A percentile compares a stretch with the other conserved stretches of the same genome.
These are phyloP conservation scores for Mycena floridula DNA, from an alignment of 768 basidiomycete genomes.

Conservation along the genomic window DNA sequence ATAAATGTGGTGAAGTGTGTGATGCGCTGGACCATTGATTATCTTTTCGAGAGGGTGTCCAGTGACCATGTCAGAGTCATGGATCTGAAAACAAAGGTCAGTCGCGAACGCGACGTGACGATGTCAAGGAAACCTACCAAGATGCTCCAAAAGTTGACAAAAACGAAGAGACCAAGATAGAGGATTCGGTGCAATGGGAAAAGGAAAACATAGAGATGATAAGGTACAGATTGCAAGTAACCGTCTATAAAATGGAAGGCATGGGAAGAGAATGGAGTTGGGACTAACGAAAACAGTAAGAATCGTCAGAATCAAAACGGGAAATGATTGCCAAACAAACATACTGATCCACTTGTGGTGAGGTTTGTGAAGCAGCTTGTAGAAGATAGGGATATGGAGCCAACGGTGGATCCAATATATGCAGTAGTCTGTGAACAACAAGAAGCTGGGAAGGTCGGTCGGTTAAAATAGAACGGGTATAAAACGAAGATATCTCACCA, in stretches of 20 bases:
- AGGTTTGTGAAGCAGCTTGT: conserved; percentile 93
- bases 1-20: conserved; percentile 94
- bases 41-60: conserved; percentile 80
- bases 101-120: background rate
- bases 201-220: conserved; percentile 85
- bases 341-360: conserved; percentile 98
- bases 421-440: conserved; percentile 84
- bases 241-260: conserved; percentile 98
- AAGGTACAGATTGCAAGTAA: conserved; percentile 89
- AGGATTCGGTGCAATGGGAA: conserved; percentile 86
- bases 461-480: conserved; percentile 17
- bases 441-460: conserved; percentile 45
- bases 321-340: conserved; percentile 25
- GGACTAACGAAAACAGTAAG: too few species aligned
- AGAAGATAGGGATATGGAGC: conserved; percentile 79
- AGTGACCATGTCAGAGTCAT: conserved; percentile 98
- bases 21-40: conserved; percentile 98
- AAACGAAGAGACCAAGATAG: conserved; percentile 82
- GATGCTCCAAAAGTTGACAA: conserved; percentile 93
- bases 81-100: conserved; percentile 53
- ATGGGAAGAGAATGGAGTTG: conserved; percentile 95
- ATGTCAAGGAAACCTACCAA: conserved; percentile 48
- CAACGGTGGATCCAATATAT: conserved; percentile 97
- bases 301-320: too few species aligned
- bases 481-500: conserved; percentile 41